phyloP scores from a whole-genome alignment of 768 basidiomycete genomes.

The Termitomyces sp. region DNA sequence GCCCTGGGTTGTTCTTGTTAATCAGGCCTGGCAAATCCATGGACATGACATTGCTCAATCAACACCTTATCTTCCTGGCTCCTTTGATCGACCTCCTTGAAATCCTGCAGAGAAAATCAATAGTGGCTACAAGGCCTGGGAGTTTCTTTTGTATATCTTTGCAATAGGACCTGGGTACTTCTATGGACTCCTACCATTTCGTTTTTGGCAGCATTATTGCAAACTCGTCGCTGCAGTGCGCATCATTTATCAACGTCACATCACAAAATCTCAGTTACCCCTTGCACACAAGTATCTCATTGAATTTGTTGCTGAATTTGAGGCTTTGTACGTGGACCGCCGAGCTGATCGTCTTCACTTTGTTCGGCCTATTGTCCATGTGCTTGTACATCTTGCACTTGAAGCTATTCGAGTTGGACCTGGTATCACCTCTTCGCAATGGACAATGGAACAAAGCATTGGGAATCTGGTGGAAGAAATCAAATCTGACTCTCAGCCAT shows the following conservation, averaged over 20 bases:
- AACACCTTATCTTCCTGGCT: slow-evolving; percentile 32
- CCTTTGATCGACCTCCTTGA: slow-evolving; percentile 38
- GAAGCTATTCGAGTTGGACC: slow-evolving; percentile 6
- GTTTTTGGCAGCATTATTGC: not conserved
- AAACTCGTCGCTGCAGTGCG: not conserved
- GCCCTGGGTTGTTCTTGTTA: slow-evolving; percentile 28
- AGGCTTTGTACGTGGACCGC: too few species aligned
- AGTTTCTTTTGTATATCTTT: not conserved
- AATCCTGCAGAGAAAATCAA: slow-evolving; percentile 38
- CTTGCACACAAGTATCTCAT: not conserved
- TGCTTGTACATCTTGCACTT: not conserved
- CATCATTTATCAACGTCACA: not conserved
- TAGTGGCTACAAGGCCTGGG: slow-evolving; percentile 27
- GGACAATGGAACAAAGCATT: slow-evolving; percentile 11
- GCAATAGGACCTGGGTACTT: too few species aligned
- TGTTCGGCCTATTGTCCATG: not conserved
- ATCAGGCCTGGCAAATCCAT: slow-evolving; percentile 29
- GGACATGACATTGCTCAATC: slow-evolving; percentile 27
- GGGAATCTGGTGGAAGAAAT: too few species aligned
- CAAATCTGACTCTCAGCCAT: too few species aligned
- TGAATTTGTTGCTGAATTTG: too few species aligned
- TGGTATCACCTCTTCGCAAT: slow-evolving; percentile 9
- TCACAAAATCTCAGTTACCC: not conserved
- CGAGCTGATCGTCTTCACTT: not conserved
- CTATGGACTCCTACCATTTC: not conserved